A percentile compares a stretch with the other conserved stretches of the same genome.
phyloP scores from a whole-genome alignment of 2,329 filamentous ascomycete species.

The Boeremia lycopersici region DNA sequence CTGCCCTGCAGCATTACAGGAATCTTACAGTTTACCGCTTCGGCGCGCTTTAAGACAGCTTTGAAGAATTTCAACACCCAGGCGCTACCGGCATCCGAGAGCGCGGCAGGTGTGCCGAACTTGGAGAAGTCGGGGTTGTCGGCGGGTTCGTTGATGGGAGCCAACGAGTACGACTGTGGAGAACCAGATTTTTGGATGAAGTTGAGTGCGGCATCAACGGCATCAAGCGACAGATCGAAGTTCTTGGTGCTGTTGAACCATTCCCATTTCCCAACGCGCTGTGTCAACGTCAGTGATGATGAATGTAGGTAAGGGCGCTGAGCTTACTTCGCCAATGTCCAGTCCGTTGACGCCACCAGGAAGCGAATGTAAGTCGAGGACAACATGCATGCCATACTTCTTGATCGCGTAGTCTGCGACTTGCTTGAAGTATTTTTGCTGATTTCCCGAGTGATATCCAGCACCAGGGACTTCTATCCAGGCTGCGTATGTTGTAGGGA shows the following conservation, averaged over 20 bases:
- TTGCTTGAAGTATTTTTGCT: slow-evolving; percentile 34
- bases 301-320: no score
- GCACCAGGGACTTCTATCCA: slow-evolving; percentile 46
- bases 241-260: slow-evolving; percentile 48
- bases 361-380: slow-evolving; percentile 44
- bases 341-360: slow-evolving; percentile 41
- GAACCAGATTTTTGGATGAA: slow-evolving; percentile 40
- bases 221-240: slow-evolving; percentile 41
- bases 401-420: slow-evolving; percentile 47
- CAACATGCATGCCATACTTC: slow-evolving; percentile 45
- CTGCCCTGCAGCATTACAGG: slow-evolving; percentile 26
- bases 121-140: slow-evolving; percentile 39
- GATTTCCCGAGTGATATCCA: slow-evolving; percentile 43
- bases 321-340: slow-evolving; percentile 19
- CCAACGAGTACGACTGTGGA: slow-evolving; percentile 42
- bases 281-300: neutral
- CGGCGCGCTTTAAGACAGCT: slow-evolving; percentile 21
- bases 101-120: slow-evolving; percentile 42
- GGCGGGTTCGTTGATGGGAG: slow-evolving; percentile 47
- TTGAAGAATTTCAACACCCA: slow-evolving; percentile 45
- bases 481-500: slow-evolving; percentile 47
- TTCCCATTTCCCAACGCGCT: slow-evolving; percentile 31
- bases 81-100: slow-evolving; percentile 34
- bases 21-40: slow-evolving; percentile 22
- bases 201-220: slow-evolving; percentile 39